Percentiles rank a stretch among this genome's conserved stretches.
Evolutionary conservation across 352 stramenopile species (phyloP).

Genomic region (Phytophthora hybrid): DNA sequence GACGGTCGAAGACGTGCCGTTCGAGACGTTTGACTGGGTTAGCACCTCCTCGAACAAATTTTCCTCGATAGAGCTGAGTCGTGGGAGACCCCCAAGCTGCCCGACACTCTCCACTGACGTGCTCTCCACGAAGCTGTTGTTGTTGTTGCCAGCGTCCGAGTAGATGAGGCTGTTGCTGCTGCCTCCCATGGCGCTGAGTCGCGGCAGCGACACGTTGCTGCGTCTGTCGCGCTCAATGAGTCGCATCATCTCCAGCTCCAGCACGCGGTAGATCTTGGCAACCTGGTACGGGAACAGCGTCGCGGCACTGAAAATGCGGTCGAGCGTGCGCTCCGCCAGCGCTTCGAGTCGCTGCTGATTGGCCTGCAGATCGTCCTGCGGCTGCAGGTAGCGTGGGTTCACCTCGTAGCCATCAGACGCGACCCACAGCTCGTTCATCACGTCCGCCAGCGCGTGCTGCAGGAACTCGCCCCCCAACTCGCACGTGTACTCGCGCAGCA

Average conservation of each 20-base stretch:
- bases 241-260: slow-evolving; percentile 79
- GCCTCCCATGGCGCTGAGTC: slow-evolving; percentile 65
- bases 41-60: slow-evolving; percentile 48
- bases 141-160: slow-evolving; percentile 39
- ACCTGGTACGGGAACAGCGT: slow-evolving; percentile 78
- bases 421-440: slow-evolving; percentile 63
- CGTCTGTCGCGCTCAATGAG: slow-evolving; percentile 68
- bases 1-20: slow-evolving; percentile 29
- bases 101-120: slow-evolving; percentile 40
- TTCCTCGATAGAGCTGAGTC: slow-evolving; percentile 66
- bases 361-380: slow-evolving; percentile 48
- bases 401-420: slow-evolving; percentile 63
- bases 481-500: slow-evolving; percentile 83
- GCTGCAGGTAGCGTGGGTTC: slow-evolving; percentile 60
- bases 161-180: slow-evolving; percentile 37
- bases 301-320: slow-evolving; percentile 55
- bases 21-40: slow-evolving; percentile 32
- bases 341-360: slow-evolving; percentile 67
- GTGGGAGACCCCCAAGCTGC: slow-evolving; percentile 48
- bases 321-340: slow-evolving; percentile 61
- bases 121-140: slow-evolving; percentile 46
- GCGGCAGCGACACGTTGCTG: slow-evolving; percentile 55
- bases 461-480: slow-evolving; percentile 76
- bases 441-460: slow-evolving; percentile 58
- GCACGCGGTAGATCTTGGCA: slow-evolving; percentile 77